phyloP scores from a whole-genome alignment of 352 stramenopile species.

The Blastocystis sp. region DNA sequence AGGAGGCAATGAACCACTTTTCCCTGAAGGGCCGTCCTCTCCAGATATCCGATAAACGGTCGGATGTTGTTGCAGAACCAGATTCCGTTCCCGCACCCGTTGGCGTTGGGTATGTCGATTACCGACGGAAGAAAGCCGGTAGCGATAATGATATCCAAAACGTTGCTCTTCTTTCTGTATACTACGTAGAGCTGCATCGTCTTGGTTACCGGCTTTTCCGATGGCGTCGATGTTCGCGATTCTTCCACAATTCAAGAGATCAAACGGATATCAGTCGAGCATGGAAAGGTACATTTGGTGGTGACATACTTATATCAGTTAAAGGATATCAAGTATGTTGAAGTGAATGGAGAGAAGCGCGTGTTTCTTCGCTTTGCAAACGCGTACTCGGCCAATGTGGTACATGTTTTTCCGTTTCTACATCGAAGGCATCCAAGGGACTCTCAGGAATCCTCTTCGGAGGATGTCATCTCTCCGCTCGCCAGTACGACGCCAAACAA shows the following conservation, averaged over 20 bases:
- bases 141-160: not conserved
- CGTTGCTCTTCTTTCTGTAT: not conserved
- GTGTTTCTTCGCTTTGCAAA: constrained; percentile 36
- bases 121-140: not conserved
- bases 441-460: constrained; percentile 5
- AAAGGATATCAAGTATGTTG: constrained; percentile 52
- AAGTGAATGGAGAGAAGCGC: constrained; percentile 20
- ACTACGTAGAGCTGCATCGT: constrained; percentile 1
- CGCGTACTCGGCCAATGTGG: constrained; percentile 11
- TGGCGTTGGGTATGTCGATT: constrained; percentile 18
- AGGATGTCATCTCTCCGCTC: not conserved
- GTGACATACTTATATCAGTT: not conserved
- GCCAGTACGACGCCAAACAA: constrained; percentile 12
- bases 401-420: not conserved
- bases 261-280: constrained; percentile 10
- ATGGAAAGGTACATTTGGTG: not conserved
- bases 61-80: no score
- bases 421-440: not conserved
- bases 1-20: constrained; percentile 12
- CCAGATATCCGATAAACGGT: not conserved
- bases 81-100: no score
- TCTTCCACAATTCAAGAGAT: not conserved
- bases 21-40: constrained; percentile 2
- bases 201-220: constrained; percentile 31
- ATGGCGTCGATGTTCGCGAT: constrained; percentile 13